These are phyloP conservation scores for Paraconiothyrium brasiliense DNA, from an alignment of 2,329 filamentous ascomycete species.

Conservation along the genomic window DNA sequence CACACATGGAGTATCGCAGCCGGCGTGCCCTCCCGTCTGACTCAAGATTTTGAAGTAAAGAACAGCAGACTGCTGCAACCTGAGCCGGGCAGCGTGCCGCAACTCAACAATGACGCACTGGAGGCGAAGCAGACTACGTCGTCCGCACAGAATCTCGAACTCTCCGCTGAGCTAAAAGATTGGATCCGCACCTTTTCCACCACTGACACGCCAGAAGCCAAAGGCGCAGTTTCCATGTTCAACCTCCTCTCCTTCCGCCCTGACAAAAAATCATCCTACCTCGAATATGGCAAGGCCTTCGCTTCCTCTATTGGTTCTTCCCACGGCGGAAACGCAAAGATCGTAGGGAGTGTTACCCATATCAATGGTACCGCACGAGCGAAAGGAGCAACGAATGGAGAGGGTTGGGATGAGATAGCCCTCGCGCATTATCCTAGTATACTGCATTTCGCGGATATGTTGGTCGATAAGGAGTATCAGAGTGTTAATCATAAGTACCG, in stretches of 20 bases:
- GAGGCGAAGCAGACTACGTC: slow-evolving; percentile 41
- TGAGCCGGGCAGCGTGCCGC: slow-evolving; percentile 42
- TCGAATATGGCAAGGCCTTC: slow-evolving; percentile 67
- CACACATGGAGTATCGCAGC: slow-evolving; percentile 50
- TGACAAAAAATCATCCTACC: slow-evolving; percentile 63
- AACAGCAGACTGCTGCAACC: slow-evolving; percentile 54
- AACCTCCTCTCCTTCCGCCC: slow-evolving; percentile 68
- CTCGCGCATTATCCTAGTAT: slow-evolving; percentile 72
- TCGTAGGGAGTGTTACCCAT: slow-evolving; percentile 58
- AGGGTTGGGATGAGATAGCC: slow-evolving; percentile 70
- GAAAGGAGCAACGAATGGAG: slow-evolving; percentile 26
- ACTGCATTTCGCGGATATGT: slow-evolving; percentile 69
- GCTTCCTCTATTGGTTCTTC: slow-evolving; percentile 58
- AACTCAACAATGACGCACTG: slow-evolving; percentile 49
- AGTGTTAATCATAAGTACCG: slow-evolving; percentile 64
- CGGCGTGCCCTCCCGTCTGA: slow-evolving; percentile 56
- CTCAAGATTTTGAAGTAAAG: slow-evolving; percentile 48
- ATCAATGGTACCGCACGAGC: slow-evolving; percentile 22
- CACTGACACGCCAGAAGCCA: slow-evolving; percentile 31
- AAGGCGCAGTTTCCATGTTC: slow-evolving; percentile 67
- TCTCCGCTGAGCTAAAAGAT: slow-evolving; percentile 59
- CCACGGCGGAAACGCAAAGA: slow-evolving; percentile 68
- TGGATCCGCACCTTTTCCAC: slow-evolving; percentile 59
- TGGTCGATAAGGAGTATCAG: slow-evolving; percentile 67
- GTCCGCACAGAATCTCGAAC: slow-evolving; percentile 62